Evolutionary conservation across 139 green algal species (phyloP).

Genomic region (Chlorella sorokiniana): DNA sequence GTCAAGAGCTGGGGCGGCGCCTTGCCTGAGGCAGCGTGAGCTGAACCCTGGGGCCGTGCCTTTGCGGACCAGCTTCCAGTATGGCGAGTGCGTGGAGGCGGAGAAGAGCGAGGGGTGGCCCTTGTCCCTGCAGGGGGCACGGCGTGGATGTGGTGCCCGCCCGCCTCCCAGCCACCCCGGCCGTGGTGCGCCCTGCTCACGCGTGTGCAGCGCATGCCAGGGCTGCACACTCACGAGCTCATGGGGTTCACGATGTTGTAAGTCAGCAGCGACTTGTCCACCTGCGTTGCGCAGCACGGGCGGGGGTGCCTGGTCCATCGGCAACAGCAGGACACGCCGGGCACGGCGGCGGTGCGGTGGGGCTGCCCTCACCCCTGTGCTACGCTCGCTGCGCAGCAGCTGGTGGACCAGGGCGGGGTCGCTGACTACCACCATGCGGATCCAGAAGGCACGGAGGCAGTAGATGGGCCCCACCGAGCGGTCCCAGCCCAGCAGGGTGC

Average conservation of each 20-base stretch:
- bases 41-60: constrained; percentile 13
- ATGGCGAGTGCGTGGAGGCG: constrained; percentile 11
- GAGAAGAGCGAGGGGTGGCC: constrained; percentile 10
- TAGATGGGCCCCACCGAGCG: neutral
- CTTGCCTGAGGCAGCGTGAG: constrained; percentile 5
- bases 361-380: neutral
- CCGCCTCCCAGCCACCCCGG: too few relatives aligned
- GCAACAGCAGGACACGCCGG: too few relatives aligned
- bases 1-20: neutral
- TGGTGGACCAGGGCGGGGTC: constrained; percentile 1
- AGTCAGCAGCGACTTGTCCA: neutral
- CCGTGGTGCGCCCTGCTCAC: too few relatives aligned
- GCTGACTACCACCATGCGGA: neutral
- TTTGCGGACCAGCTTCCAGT: constrained; percentile 22
- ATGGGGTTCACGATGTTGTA: neutral
- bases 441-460: neutral
- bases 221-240: neutral
- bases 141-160: too few relatives aligned
- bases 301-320: too few relatives aligned
- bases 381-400: neutral
- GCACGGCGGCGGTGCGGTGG: too few relatives aligned
- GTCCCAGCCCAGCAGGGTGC: neutral
- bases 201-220: too few relatives aligned
- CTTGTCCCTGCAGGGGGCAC: neutral
- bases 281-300: too few relatives aligned